Base-by-base conservation (phyloP, 306 rosid species). In the Trifolium pratense region DNA sequence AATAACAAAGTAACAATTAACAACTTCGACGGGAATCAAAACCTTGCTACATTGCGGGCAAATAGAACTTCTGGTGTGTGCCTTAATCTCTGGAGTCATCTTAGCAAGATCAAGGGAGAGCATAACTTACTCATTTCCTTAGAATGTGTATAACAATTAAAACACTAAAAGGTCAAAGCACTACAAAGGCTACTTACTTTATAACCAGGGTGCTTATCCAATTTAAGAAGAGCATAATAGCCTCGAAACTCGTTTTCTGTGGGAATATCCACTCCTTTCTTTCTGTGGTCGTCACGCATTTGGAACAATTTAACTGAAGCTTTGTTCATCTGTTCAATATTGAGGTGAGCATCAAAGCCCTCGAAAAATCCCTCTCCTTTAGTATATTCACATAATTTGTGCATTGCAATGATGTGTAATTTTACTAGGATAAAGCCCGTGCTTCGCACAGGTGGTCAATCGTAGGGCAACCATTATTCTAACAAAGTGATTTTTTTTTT, bases 141-240 rank as follows among this genome's bases (percentile, higher is more conserved):
- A 61, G 58, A 63, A 43, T 77, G 16, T 73, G 67, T 46, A 42
- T 42, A 46, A 75, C 53, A 81, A 78, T 81, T 55, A 58, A 83
- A 79, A 82, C 65, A 49, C 55, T 62, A 71, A 79, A 79, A 57
- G 78, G 82, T 66, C 20, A 69, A 70, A 75, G 21, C 63, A 70
- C 74, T 70, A 63, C 12, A 69, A 46, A 75, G 66, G 72, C 63
- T 59, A 80, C 95, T 81, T 87, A 94, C 99, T 83, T 82, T 91
- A 81, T 91, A 90, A 66, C 99, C 99, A 88, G 99, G 99, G 83
- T 94, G 99, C 80, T 91, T 94, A 87, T 94, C 99, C 85, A 94
- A 86, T 83, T 94, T 94, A 79, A 94, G 99, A 83, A 94, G 99
- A 26, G 97, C 99, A 85, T 94, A 94, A 75, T 94, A 94, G 68